Evolutionary conservation across 148 eudicot species (phyloP).

Genomic region (Cornus florida): DNA sequence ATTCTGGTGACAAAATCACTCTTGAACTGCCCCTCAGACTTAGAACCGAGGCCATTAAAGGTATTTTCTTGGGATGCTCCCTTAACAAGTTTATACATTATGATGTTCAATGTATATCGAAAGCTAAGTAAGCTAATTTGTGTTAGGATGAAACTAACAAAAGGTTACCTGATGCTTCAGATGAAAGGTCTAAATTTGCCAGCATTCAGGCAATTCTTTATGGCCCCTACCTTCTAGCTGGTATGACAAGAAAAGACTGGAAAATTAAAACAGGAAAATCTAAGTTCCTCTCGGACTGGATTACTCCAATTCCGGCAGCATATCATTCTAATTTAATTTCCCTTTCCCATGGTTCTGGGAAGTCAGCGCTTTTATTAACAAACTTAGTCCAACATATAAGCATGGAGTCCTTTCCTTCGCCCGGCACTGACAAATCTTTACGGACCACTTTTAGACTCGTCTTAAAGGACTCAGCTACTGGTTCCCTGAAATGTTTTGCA

Average conservation of each 20-base stretch:
- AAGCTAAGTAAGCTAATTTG: no score
- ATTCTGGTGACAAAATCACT: constrained; percentile 46
- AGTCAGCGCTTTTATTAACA: constrained; percentile 39
- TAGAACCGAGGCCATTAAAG: constrained; percentile 69
- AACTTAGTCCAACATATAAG: constrained; percentile 26
- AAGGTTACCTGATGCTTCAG: constrained; percentile 31
- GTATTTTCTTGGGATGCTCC: constrained; percentile 27
- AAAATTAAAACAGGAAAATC: constrained; percentile 45
- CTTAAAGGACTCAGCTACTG: constrained; percentile 18
- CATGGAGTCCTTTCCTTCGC: constrained; percentile 42
- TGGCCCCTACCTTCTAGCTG: constrained; percentile 89
- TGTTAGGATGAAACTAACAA: neutral
- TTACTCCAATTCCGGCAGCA: constrained; percentile 54
- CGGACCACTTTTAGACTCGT: constrained; percentile 73
- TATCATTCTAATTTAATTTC: constrained; percentile 61
- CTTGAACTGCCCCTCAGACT: constrained; percentile 64
- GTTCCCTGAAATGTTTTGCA: neutral
- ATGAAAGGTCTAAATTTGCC: constrained; percentile 69
- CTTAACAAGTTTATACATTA: neutral
- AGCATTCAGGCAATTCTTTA: constrained; percentile 72
- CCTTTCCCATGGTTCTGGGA: constrained; percentile 41
- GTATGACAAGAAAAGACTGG: constrained; percentile 62
- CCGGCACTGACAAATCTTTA: constrained; percentile 49
- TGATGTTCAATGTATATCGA: neutral
- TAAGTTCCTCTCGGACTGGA: constrained; percentile 44